Evolutionary conservation across 805 yeast genomes (phyloP), one percentile per base, ranked within the genome.

Genomic region (Saturnispora dispora): DNA sequence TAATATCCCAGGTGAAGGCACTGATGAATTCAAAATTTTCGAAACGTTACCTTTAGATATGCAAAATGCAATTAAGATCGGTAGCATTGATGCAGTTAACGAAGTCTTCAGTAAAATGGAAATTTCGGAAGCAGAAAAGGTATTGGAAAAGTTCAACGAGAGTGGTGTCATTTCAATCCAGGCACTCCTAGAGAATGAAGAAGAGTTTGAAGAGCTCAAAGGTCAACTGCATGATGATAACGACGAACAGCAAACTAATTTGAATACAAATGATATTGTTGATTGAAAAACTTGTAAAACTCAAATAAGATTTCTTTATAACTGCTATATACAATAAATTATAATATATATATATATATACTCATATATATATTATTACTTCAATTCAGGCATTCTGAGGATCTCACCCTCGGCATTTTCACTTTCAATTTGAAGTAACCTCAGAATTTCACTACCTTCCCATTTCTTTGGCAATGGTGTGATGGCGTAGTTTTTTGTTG

Each of bases 391-490:
- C 96, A 93, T 93, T 61, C 96, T 77, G 65, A 91, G 68, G 30
- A 89, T 77, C 65, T 79, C 86, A 52, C 76, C 77, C 40, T 82
- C 83, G 58, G 78, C 75, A 69, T 88, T 88, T 60, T 79, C 79
- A 49, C 93, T 83, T 59, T 83, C 78, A 45, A 80, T 81, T 66
- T 89, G 91, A 55, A 91, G 71, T 69, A 74, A 63, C 50, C 64
- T 63, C 71, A 91, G 73, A 39, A 91, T 71, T 58, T 76, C 70
- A 11, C 86, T 79, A 53, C 83, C 63, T 63, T 81, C 74, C 96
- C 96, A 93, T 63, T 78, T 78, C 40, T 85, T 88, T 15, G 98
- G 97, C 56, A 91, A 73, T 13, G 96, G 95, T 45, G 90, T 86
- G 18, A 86, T 81, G 35, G 79, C 81, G 60, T 71, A 86, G 65